Conservation (phyloP, 2,329 filamentous ascomycete species). For the Tympanopsis confertula region DNA sequence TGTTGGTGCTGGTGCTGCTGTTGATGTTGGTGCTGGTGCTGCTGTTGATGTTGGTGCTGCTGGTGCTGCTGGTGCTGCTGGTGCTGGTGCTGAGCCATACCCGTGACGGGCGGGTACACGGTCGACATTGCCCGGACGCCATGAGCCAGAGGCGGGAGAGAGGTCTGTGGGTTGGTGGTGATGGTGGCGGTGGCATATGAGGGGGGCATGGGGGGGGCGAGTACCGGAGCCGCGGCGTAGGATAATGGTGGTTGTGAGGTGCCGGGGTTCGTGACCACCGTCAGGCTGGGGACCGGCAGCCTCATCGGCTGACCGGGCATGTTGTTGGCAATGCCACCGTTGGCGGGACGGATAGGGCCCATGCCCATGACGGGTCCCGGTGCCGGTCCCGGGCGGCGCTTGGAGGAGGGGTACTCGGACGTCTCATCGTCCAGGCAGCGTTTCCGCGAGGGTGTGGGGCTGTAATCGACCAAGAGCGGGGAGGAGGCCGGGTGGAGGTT, state of each 20-base stretch:
- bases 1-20: slow-evolving; percentile 15
- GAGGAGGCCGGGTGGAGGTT: background rate
- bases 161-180: slow-evolving; percentile 31
- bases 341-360: no score
- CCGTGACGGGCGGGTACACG: slow-evolving; percentile 52
- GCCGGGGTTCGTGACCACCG: background rate
- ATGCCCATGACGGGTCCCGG: background rate
- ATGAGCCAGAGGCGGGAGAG: slow-evolving; percentile 50
- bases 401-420: background rate
- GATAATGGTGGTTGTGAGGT: no score
- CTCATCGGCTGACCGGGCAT: background rate
- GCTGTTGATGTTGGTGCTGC: slow-evolving; percentile 8
- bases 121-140: slow-evolving; percentile 64
- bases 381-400: background rate
- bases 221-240: no score
- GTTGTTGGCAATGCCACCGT: no score
- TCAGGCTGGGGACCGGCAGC: background rate
- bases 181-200: slow-evolving; percentile 16
- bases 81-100: slow-evolving; percentile 16
- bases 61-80: slow-evolving; percentile 8
- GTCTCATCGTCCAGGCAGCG: background rate
- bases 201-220: no score
- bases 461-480: no score
- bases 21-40: slow-evolving; percentile 10
- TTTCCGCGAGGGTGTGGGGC: no score